Evolutionary conservation across 129 eudicot genomes (phyloP).

Genomic region (Helichrysum umbraculigerum): DNA sequence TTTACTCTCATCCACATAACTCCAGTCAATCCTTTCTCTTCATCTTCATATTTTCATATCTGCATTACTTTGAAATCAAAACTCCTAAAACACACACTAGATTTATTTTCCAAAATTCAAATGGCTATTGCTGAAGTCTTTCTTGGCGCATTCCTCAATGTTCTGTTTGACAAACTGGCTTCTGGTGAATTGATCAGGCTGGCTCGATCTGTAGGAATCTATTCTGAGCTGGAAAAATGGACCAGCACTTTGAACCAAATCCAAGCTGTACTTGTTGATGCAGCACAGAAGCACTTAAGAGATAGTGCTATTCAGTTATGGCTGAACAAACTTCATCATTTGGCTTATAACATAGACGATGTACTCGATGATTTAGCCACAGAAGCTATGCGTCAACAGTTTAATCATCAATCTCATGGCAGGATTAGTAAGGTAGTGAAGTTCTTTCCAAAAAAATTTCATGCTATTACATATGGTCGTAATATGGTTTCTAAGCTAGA

Average conservation of each 20-base stretch:
- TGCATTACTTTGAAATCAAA: too few relatives aligned
- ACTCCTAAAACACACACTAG: too few relatives aligned
- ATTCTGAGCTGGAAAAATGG: slow-evolving; percentile 22
- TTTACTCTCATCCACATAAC: too few relatives aligned
- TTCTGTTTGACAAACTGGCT: slow-evolving; percentile 34
- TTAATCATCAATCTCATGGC: not conserved
- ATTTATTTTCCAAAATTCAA: not conserved
- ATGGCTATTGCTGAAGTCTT: slow-evolving; percentile 32
- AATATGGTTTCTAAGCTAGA: not conserved
- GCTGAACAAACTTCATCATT: slow-evolving; percentile 35
- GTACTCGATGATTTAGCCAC: slow-evolving; percentile 40
- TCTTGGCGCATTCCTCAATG: slow-evolving; percentile 30
- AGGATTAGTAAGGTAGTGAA: slow-evolving; percentile 1
- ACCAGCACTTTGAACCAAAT: not conserved
- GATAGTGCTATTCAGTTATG: slow-evolving; percentile 21
- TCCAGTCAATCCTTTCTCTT: too few relatives aligned
- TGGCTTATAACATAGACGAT: slow-evolving; percentile 44
- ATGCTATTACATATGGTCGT: slow-evolving; percentile 10
- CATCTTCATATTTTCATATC: too few relatives aligned
- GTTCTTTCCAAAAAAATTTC: not conserved
- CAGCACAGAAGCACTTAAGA: slow-evolving; percentile 38
- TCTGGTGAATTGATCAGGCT: slow-evolving; percentile 17
- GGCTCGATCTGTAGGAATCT: slow-evolving; percentile 28
- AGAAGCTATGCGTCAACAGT: slow-evolving; percentile 25
- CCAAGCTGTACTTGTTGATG: slow-evolving; percentile 43